Conservation (phyloP, 441 rosid genomes). For the Eutrema salsugineum region DNA sequence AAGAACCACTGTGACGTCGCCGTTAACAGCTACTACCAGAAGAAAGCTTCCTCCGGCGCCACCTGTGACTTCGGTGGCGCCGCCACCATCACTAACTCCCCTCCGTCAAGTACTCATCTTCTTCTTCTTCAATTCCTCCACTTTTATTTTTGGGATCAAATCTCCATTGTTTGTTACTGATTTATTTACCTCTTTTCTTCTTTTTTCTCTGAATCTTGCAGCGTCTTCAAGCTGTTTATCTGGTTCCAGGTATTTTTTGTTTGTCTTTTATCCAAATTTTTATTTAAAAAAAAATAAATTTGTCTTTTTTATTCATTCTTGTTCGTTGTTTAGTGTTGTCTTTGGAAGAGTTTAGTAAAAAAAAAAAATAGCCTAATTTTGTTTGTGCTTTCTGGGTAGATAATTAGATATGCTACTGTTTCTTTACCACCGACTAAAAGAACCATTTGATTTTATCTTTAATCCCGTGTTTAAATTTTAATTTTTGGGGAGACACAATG, state of each 20-base stretch:
- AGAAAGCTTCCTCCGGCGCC: slow-evolving; percentile 53
- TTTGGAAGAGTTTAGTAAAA: neutral
- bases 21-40: slow-evolving; percentile 86
- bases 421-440: slow-evolving; percentile 25
- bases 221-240: slow-evolving; percentile 27
- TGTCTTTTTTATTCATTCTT: neutral
- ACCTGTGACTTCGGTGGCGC: slow-evolving; percentile 79
- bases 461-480: neutral
- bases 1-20: slow-evolving; percentile 91
- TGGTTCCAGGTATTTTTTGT: slow-evolving; percentile 32
- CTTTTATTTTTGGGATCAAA: neutral
- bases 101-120: slow-evolving; percentile 48
- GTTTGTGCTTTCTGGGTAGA: neutral
- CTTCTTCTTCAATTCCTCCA: neutral
- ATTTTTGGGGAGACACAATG: slow-evolving; percentile 13
- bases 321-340: neutral
- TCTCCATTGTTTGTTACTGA: neutral
- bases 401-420: slow-evolving; percentile 10
- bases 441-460: neutral
- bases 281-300: too few species aligned
- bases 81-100: slow-evolving; percentile 39
- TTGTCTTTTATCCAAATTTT: neutral
- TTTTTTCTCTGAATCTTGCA: slow-evolving; percentile 9
- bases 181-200: neutral
- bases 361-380: too few species aligned